Evolutionary conservation across 495 filamentous ascomycete species (phyloP), one percentile per base, ranked within the genome.

Genomic region (Tuber magnatum): DNA sequence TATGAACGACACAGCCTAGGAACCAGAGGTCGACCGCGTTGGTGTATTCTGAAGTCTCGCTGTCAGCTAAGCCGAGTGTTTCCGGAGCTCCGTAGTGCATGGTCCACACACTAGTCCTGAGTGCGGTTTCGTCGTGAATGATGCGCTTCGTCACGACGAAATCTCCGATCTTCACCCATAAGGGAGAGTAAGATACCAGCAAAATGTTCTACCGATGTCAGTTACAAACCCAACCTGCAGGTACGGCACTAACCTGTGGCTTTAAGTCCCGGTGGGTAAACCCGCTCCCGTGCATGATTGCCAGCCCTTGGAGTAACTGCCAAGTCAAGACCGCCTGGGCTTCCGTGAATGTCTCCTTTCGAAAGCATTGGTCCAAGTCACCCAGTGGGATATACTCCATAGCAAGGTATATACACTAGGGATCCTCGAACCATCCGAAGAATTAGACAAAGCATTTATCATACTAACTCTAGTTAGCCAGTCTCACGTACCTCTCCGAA

Each of bases 341-440:
- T 65, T 65, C 56, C 6, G 56, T 7, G 56, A 65, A 65, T 14
- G 12, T 65, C 28, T 18, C 35, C 35, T 65, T 73, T 28, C 5
- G 71, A 22, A 38, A 39, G 6, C 7, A 68, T 3, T 73, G 40
- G 35, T 41, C 42, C 24, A 43, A 69, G 51, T 35, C 69, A 35
- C 10, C 73, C 41, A 48, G 56, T 16, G 68, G 6, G 16, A 74
- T 43, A 38, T 74, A 74, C 40, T 74, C 73, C 73, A 74, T 74
- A 6, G 73, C 73, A 43, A 74, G 56, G 48, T 74, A 74, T 28
- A 51, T 43, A 18, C 39, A 69, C 18, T 69, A 41, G 12, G 68
- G 35, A 41, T 74, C 73, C 65, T 70, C 38, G 14, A 74, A 74
- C 73, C 73, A 74, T 7, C 73, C 73, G n/a, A 74, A 74, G 39